Conservation (phyloP, 352 stramenopile species). For the Pilasporangium apinafurcum region DNA sequence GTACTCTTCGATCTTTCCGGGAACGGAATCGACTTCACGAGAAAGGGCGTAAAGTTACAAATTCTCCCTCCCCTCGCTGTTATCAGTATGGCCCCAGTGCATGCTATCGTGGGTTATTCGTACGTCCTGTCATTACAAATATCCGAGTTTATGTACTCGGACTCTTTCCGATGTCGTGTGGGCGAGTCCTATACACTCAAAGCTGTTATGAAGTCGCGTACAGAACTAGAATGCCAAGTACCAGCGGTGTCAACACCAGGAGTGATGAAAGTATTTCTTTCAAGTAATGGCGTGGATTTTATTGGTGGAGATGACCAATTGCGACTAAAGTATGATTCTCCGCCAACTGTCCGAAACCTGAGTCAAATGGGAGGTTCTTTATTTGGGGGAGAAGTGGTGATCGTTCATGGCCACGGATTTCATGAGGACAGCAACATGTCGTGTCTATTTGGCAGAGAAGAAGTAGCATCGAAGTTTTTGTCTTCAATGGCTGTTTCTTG, state of each 20-base stretch:
- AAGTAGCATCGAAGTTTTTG: slow-evolving; percentile 6
- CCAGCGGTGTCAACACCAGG: slow-evolving; percentile 6
- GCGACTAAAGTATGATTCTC: slow-evolving; percentile 11
- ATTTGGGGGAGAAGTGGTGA: slow-evolving; percentile 18
- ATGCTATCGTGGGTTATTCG: slow-evolving; percentile 16
- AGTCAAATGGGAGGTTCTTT: slow-evolving; percentile 15
- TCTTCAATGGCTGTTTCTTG: slow-evolving; percentile 10
- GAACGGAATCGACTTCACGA: slow-evolving; percentile 27
- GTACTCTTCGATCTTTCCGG: slow-evolving; percentile 20
- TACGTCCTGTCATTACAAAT: slow-evolving; percentile 16
- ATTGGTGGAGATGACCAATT: slow-evolving; percentile 6
- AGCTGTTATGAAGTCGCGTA: slow-evolving; percentile 15
- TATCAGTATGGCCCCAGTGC: slow-evolving; percentile 14
- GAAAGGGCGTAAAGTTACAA: slow-evolving; percentile 12
- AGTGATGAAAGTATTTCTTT: slow-evolving; percentile 15
- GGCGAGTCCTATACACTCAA: slow-evolving; percentile 12
- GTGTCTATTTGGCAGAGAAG: slow-evolving; percentile 13
- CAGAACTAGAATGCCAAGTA: slow-evolving; percentile 20
- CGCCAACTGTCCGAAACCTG: slow-evolving; percentile 3
- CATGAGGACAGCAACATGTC: slow-evolving; percentile 8
- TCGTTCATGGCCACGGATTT: slow-evolving; percentile 14
- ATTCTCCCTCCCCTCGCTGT: slow-evolving; percentile 18
- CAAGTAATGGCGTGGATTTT: slow-evolving; percentile 37
- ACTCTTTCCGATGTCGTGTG: slow-evolving; percentile 20
- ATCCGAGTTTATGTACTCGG: slow-evolving; percentile 8